Conservation (phyloP, 257 asterid genomes). For the Rehmannia glutinosa region DNA sequence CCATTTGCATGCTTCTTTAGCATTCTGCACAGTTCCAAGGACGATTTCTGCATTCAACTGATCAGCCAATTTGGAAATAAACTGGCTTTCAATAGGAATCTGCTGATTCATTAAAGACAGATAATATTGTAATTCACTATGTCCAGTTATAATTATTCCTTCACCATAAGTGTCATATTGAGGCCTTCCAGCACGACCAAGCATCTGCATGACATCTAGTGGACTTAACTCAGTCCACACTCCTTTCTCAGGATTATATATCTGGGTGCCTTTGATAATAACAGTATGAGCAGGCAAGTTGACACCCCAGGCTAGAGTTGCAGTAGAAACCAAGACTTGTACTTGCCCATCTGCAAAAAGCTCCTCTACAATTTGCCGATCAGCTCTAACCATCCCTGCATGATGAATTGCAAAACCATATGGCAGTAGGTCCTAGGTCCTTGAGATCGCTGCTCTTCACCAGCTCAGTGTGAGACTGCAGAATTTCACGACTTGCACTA, state of each 20-base stretch:
- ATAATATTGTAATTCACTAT: slow-evolving; percentile 50
- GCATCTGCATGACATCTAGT: slow-evolving; percentile 70
- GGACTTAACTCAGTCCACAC: slow-evolving; percentile 67
- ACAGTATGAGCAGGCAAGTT: slow-evolving; percentile 66
- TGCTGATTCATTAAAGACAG: slow-evolving; percentile 62
- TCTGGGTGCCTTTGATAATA: slow-evolving; percentile 60
- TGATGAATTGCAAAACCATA: slow-evolving; percentile 64
- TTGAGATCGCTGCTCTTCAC: slow-evolving; percentile 55
- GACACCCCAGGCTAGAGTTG: slow-evolving; percentile 68
- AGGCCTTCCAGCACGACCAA: slow-evolving; percentile 75
- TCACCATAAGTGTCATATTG: slow-evolving; percentile 56
- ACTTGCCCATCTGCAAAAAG: slow-evolving; percentile 61
- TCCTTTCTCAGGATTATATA: slow-evolving; percentile 63
- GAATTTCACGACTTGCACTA: slow-evolving; percentile 62
- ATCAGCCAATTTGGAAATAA: slow-evolving; percentile 55
- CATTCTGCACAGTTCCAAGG: slow-evolving; percentile 63
- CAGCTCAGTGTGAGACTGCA: slow-evolving; percentile 48
- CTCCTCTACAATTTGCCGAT: slow-evolving; percentile 59
- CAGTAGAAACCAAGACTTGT: slow-evolving; percentile 59
- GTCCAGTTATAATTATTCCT: slow-evolving; percentile 61
- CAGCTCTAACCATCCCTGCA: slow-evolving; percentile 67
- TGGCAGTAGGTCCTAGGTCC: slow-evolving; percentile 49
- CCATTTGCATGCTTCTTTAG: slow-evolving; percentile 65
- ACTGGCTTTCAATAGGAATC: slow-evolving; percentile 67
- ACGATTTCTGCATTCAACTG: slow-evolving; percentile 64